Base-by-base conservation (phyloP, 805 yeast genomes). In the Suhomyces kilbournensis region DNA sequence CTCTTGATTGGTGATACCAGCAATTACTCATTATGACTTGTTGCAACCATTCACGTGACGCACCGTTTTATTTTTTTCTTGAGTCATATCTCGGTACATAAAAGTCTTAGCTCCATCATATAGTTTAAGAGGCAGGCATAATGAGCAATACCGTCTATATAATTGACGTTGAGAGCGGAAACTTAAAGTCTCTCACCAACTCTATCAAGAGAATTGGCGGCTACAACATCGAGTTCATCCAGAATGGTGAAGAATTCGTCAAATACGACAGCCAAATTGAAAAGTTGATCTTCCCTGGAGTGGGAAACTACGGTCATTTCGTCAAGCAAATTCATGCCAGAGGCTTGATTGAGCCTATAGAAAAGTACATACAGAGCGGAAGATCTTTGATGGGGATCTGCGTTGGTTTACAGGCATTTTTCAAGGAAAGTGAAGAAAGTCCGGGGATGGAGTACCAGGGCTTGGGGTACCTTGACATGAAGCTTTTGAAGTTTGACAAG, bases 221-320 rank as follows among this genome's bases (percentile, higher is more conserved):
- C 14, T 88, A 84, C 65, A 73, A 80, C 19, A 86, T 88, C 3
- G 71, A 74, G 43, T 79, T 86, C 62, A 79, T 92, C 60, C 81
- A 76, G 53, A 72, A 80, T 52, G 81, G 85, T 15, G 67, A 71
- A 5, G 90, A 88, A 51, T 83, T 84, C 51, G 69, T 68, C 35
- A 58, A 56, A 40, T 56, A 56, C 51, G 68, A 78, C 51, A 55
- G 70, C 22, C 61, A 74, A 9, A 88, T 88, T 44, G 72, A 69
- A 35, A 77, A 76, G 60, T 75, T 94, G 55, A 79, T 94, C 53
- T 78, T 94, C 22, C 99, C 99, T 7, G 99, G 99, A 25, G 99
- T 94, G 15, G 99, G 99, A 10, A 93, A 91, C 66, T 96, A 83
- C 68, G 99, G 97, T 44, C 98, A 94, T 67, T 92, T 93, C 66